A percentile compares a stretch with the other conserved stretches of the same genome.
phyloP scores from a whole-genome alignment of 192 early-diverging fungal genomes.

The Podochytrium sp. region DNA sequence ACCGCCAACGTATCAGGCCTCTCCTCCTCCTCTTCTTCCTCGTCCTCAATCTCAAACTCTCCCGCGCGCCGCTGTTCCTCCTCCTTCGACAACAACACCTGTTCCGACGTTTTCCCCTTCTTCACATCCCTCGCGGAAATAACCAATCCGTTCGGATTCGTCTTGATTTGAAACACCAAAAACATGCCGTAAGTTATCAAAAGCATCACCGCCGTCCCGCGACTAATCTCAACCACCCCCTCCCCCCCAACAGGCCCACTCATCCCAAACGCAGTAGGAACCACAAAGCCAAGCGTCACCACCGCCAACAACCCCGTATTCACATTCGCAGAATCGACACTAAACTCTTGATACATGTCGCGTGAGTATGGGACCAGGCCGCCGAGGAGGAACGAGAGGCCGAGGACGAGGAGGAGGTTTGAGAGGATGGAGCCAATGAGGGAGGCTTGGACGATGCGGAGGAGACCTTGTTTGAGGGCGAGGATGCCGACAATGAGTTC shows the following conservation, averaged over 20 bases:
- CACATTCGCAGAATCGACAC: conserved; percentile 7
- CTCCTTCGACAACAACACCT: not conserved
- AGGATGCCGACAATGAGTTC: conserved; percentile 77
- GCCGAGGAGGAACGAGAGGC: conserved; percentile 84
- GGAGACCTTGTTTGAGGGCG: conserved; percentile 75
- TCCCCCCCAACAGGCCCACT: no score
- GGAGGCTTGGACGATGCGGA: conserved; percentile 86
- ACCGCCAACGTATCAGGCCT: conserved; percentile 60
- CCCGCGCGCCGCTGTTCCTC: no score
- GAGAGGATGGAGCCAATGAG: conserved; percentile 89
- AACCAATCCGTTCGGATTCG: conserved; percentile 9
- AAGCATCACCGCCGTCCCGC: conserved; percentile 70
- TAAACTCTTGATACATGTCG: conserved; percentile 5
- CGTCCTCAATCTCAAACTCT: not conserved
- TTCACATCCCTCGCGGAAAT: conserved; percentile 2
- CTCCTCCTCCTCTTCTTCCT: conserved; percentile 64
- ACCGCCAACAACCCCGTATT: conserved; percentile 27
- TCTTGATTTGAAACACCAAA: not conserved
- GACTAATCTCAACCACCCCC: conserved; percentile 51
- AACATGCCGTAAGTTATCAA: conserved; percentile 64
- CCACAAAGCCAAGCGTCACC: conserved; percentile 25
- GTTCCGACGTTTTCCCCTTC: not conserved
- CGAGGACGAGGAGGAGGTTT: conserved; percentile 85
- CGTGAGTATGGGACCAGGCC: conserved; percentile 54
- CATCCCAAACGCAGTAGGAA: conserved; percentile 23